Evolutionary conservation across 352 stramenopile genomes (phyloP), one percentile per base, ranked within the genome.

Genomic region (Globisporangium takayamanum): DNA sequence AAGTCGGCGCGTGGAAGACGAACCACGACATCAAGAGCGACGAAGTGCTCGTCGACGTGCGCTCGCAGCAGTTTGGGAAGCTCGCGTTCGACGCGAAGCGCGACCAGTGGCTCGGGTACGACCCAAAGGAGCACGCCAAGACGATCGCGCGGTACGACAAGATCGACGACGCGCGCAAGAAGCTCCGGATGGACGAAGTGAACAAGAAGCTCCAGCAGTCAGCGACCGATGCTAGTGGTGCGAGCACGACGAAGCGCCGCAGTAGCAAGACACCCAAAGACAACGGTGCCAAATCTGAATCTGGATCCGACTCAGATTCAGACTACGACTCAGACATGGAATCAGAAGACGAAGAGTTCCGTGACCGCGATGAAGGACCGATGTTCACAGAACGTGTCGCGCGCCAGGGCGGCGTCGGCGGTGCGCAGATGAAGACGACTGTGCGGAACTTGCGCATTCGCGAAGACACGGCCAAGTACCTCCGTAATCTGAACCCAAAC

Each of bases 401-500:
- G 14, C 79, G 96, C 7, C 96, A 99, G 67, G 95, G 96, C 63
- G 97, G 96, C 66, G 88, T 99, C 3, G 95, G 97, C 50, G 96
- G 95, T n/a, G 94, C 95, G 26, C 92, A 99, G 79, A 99, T 99
- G 96, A 99, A 98, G 78, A 96, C 96, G 2, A 94, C 78, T 5
- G 95, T 98, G 42, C 89, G 96, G 1, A 99, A 99, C 69, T 75
- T 99, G 41, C 92, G 97, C 22, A 99, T 99, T 68, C 92, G 97
- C 56, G 97, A 99, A 73, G 97, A 99, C 71, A 99, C 96, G 46
- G 97, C 97, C 59, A 99, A 99, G 70, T 99, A 99, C 67, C 66
- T 99, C 54, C 82, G 94, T 28, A 99, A 99, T 63, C 77, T 99
- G 22, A 97, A 99, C 76, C 85, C 94, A 10, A 98, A 99, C 68